Conservation (phyloP, 2,329 filamentous ascomycete genomes). For the Venturia pyrina region DNA sequence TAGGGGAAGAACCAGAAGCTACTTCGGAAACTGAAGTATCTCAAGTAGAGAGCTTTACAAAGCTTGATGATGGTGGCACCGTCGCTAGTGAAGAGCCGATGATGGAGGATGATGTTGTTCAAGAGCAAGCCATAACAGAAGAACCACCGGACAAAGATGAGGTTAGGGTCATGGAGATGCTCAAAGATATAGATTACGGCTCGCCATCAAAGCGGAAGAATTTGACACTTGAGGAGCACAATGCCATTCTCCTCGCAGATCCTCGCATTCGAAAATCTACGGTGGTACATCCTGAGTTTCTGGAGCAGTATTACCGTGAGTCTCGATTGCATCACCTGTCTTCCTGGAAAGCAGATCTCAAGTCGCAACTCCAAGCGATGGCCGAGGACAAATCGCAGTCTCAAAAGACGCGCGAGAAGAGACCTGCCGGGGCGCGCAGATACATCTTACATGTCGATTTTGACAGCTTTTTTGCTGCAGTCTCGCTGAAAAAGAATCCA, state of each 20-base stretch:
- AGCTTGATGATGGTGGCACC: neutral
- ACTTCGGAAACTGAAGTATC: neutral
- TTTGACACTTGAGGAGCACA: conserved; percentile 87
- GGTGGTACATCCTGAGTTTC: conserved; percentile 83
- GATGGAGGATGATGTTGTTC: neutral
- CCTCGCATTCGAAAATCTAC: conserved; percentile 81
- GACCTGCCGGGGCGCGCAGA: conserved; percentile 53
- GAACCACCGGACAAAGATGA: neutral
- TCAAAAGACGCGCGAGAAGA: conserved; percentile 42
- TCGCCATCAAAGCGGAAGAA: conserved; percentile 23
- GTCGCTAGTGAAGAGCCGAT: neutral
- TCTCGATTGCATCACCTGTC: conserved; percentile 91
- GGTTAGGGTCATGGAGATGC: conserved; percentile 1
- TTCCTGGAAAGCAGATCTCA: conserved; percentile 92
- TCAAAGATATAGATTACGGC: neutral
- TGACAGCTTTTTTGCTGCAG: conserved; percentile 95
- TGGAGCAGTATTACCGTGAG: conserved; percentile 91
- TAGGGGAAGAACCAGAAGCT: neutral
- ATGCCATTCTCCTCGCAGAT: conserved; percentile 72
- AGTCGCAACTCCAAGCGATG: conserved; percentile 74
- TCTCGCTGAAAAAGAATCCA: conserved; percentile 71
- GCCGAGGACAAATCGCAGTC: conserved; percentile 56
- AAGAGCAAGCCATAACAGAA: neutral
- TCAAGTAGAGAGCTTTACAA: neutral
- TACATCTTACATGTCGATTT: conserved; percentile 97